Percentiles rank a stretch among this genome's conserved stretches.
These are phyloP conservation scores for Microascus cirrosus DNA, from an alignment of 2,329 filamentous ascomycete genomes.

Conservation along the genomic window DNA sequence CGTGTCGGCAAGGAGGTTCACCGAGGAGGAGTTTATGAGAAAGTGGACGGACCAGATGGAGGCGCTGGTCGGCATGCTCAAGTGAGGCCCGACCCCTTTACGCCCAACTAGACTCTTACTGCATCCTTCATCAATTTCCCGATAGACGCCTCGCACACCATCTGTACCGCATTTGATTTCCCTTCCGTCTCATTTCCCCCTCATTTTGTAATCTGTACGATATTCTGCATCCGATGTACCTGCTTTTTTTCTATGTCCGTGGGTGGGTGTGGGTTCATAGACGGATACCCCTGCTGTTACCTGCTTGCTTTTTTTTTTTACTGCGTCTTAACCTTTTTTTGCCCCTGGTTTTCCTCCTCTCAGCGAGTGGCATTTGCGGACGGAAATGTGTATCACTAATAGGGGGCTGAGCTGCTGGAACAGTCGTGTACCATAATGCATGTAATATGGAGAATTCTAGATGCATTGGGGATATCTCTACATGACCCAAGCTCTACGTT, in stretches of 20 bases:
- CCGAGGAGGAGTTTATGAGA: conserved; percentile 71
- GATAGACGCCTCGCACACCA: too few relatives aligned
- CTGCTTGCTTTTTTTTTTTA: background rate
- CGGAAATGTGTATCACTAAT: background rate
- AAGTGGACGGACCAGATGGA: conserved; percentile 71
- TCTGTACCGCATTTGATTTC: too few relatives aligned
- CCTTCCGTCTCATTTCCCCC: background rate
- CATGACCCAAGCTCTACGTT: background rate
- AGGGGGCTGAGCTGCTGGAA: background rate
- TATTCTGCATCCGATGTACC: background rate
- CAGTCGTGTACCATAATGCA: background rate
- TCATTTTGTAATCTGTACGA: background rate
- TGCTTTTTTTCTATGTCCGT: background rate
- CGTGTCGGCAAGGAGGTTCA: conserved; percentile 71
- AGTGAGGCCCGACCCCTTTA: conserved; percentile 7
- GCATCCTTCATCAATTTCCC: too few relatives aligned
- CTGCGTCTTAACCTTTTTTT: background rate
- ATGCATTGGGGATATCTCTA: background rate
- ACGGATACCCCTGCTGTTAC: conserved; percentile 1
- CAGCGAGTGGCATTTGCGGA: background rate
- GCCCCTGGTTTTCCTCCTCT: background rate
- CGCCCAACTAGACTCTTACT: background rate
- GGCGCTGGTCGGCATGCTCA: conserved; percentile 46
- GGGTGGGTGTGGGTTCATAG: conserved; percentile 3
- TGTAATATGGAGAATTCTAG: background rate